Evolutionary conservation across 306 rosid genomes (phyloP), one percentile per base, ranked within the genome.

Genomic region (Vigna unguiculata): DNA sequence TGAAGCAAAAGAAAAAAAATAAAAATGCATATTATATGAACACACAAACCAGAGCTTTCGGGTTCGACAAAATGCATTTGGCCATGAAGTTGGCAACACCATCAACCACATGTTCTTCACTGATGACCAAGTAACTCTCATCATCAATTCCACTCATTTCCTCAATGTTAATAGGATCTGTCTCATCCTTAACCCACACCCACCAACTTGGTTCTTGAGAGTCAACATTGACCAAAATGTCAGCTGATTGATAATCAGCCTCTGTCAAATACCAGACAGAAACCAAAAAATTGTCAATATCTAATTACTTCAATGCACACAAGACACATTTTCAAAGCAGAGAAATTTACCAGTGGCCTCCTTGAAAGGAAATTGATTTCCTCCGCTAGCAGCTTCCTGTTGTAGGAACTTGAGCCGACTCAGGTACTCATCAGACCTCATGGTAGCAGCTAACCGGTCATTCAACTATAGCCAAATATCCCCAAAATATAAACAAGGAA

Each of bases 81-180:
- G 97, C 99, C 93, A 95, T 89, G 71, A 95, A 95, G 83, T 89
- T 84, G 54, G 97, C 93, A 84, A 95, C 90, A 70, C 97, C 99
- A 79, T 95, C 97, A 49, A 95, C 89, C 71, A 95, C 99, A 73
- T 89, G 96, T 79, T 92, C 99, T 80, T 92, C 97, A 41, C 85
- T 81, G 51, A 95, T 90, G 85, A 95, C 82, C 65, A 95, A 21
- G 84, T 95, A 95, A 66, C 38, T 89, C 49, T 95, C 97, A 76
- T 86, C 85, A 60, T 95, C 97, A 60, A 95, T 88, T 45, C 97
- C 97, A 82, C 97, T 92, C 82, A 74, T 40, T 77, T 95, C 99
- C 90, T 95, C 99, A 49, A 81, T 81, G 61, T 88, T 88, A 66
- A 63, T 71, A 0, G 91, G 88, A 66, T 83, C 85, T 77, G 80